Evolutionary conservation across 2,329 filamentous ascomycete genomes (phyloP), one percentile per base, ranked within the genome.

Genomic region (Alternaria triticina): DNA sequence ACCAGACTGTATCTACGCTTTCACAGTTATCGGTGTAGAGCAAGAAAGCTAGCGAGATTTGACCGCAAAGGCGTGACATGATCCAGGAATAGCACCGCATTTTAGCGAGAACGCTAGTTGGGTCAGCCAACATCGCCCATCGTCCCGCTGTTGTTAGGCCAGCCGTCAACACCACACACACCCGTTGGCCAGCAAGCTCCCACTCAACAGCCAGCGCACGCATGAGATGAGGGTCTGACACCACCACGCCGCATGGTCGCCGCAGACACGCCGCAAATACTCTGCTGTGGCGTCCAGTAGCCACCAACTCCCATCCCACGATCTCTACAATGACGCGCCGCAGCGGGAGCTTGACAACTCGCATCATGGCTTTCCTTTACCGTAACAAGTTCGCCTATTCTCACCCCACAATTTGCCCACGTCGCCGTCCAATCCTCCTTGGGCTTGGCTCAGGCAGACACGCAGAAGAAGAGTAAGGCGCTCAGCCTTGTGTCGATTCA

Each of bases 381-480:
- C 56, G 62, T 23, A 54, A 65, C 56, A 51, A 50, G 50, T 67
- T 66, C 46, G 67, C 67, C 54, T 61, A 64, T 46, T 54, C 58
- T 28, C 25, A 55, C 30, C 57, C 55, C 52, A 57, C 52, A 64
- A 60, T 57, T 36, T 61, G 59, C 59, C 61, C 52, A 49, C 10
- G 40, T 65, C 49, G 59, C 62, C 56, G 58, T 64, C 63, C 55
- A 62, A 58, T 61, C 68, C 63, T 60, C 30, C 45, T 61, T 61
- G 30, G 56, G 58, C 59, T 61, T 72, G 65, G 62, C 56, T 62
- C 56, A 75, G 70, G 70, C 72, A 66, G 67, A 69, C 59, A 69
- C 54, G 51, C 57, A 64, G n/a, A 54, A 54, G 23, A 44, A 62
- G 51, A 55, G 59, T 61, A 68, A 67, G 67, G 64, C 70, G 57